Percentiles rank a stretch among this genome's conserved stretches.
Conservation (phyloP, 805 yeast genomes). For the Candida silvicultrix region DNA sequence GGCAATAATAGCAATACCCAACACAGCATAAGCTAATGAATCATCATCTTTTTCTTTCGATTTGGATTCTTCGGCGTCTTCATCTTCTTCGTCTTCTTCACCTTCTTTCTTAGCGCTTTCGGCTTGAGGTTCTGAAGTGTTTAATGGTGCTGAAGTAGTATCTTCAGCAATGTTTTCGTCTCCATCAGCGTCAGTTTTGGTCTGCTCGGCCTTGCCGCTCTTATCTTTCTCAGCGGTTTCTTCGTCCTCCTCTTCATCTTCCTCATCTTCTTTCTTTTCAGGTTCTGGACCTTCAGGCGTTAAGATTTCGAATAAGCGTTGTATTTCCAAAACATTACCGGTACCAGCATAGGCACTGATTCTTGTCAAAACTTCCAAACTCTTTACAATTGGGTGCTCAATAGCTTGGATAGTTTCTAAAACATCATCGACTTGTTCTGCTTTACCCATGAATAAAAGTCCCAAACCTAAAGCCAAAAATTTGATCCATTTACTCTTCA, state of each 20-base stretch:
- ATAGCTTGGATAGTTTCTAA: conserved; percentile 91
- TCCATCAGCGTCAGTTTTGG: conserved; percentile 24
- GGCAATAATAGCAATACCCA: conserved; percentile 90
- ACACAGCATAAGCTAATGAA: conserved; percentile 73
- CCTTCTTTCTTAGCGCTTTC: conserved; percentile 25
- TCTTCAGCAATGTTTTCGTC: conserved; percentile 26
- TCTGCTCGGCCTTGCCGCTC: conserved; percentile 4
- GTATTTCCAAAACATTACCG: conserved; percentile 93
- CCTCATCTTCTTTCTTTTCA: conserved; percentile 51
- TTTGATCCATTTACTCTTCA: conserved; percentile 80
- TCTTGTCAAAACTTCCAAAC: conserved; percentile 82
- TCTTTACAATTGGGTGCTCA: conserved; percentile 88
- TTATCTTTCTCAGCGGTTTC: conserved; percentile 34
- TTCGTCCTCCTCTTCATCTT: conserved; percentile 55
- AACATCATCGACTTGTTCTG: conserved; percentile 91
- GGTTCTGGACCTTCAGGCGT: conserved; percentile 59
- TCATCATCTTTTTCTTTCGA: conserved; percentile 27
- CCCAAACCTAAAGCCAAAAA: conserved; percentile 92
- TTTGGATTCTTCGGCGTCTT: conserved; percentile 28
- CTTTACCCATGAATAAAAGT: conserved; percentile 84
- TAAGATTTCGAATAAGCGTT: conserved; percentile 82
- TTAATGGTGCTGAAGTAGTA: conserved; percentile 12
- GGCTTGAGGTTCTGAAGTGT: conserved; percentile 19
- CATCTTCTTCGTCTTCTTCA: conserved; percentile 20
- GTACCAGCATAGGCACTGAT: conserved; percentile 97